Evolutionary conservation across 345 rosid species (phyloP).

Genomic region (Syzygium jambos): DNA sequence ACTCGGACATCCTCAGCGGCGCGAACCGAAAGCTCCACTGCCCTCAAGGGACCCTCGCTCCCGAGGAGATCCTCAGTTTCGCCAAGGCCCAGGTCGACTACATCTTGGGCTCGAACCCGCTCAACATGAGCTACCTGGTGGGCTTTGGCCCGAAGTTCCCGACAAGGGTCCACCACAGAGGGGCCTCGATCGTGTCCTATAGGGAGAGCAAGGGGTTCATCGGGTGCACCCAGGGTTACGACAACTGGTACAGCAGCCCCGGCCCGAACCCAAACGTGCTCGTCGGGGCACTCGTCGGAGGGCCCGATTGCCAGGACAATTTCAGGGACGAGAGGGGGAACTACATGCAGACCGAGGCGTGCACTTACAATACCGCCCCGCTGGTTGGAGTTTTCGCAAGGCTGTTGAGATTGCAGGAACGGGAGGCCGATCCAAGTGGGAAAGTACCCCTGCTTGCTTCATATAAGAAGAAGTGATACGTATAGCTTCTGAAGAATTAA

Average conservation of each 20-base stretch:
- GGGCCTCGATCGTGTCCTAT: conserved; percentile 73
- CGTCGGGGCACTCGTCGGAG: conserved; percentile 61
- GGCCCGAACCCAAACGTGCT: conserved; percentile 48
- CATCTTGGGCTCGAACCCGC: conserved; percentile 74
- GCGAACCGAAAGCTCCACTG: conserved; percentile 37
- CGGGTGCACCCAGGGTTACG: conserved; percentile 92
- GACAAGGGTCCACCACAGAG: conserved; percentile 77
- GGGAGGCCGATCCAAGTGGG: not conserved
- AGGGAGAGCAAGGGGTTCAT: conserved; percentile 73
- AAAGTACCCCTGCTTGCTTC: conserved; percentile 45
- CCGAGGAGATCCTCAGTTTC: conserved; percentile 35
- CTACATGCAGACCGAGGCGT: conserved; percentile 66
- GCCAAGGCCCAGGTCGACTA: conserved; percentile 83
- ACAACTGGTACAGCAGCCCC: conserved; percentile 34
- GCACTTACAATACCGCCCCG: conserved; percentile 66
- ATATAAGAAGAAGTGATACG: conserved; percentile 17
- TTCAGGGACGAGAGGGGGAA: conserved; percentile 47
- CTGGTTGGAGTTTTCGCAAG: conserved; percentile 61
- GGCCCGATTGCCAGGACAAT: conserved; percentile 41
- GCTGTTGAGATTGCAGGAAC: conserved; percentile 37
- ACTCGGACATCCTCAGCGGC: conserved; percentile 50
- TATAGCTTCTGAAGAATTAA: not conserved
- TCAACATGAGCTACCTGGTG: conserved; percentile 77
- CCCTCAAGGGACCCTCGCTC: conserved; percentile 25
- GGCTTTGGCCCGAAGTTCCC: conserved; percentile 76